Base-by-base conservation (phyloP, 176 grass and related monocot species). In the Dactylis glomerata region DNA sequence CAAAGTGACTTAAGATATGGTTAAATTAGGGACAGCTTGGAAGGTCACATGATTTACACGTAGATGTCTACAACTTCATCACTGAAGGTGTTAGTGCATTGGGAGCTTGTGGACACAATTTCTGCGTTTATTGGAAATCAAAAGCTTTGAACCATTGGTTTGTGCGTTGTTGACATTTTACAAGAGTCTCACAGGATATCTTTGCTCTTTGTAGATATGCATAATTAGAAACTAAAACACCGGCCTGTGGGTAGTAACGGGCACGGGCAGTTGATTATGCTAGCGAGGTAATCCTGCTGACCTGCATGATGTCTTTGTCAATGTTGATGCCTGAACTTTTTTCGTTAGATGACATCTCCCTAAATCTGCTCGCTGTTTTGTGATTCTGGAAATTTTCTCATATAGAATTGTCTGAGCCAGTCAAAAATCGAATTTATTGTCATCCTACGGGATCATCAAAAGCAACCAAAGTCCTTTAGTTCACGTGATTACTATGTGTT, bases 21-120 rank as follows among this genome's bases (percentile, higher is more conserved):
- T 90, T 90, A 73, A 86, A 86, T 56, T 83, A 86, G 16, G 56
- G 55, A 55, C 58, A 74, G 65, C 79, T 82, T 79, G 56, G 64
- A 64, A 19, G 77, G 72, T 40, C 27, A 74, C 68, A 90, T 57
- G 55, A 47, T 68, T 73, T 82, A 86, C 79, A 90, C 84, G 54
- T 90, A 83, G 84, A 86, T 79, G 66, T 71, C 83, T 86, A 72
- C 83, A 82, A 56, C 51, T 54, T 65, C 84, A 54, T 55, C 45
- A 79, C 55, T 86, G 22, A 82, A 78, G 61, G 72, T 65, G 34
- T 45, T 73, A 23, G 44, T 40, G 0, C 20, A 55, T 44, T 86
- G 64, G 65, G 11, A 78, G 28, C 32, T 74, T 56, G 68, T 56
- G 34, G 46, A 80, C 72, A 31, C 24, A 44, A 41, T 63, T 84